phyloP scores from a whole-genome alignment of 2,329 filamentous ascomycete species.

The Calonectria henricotiae region DNA sequence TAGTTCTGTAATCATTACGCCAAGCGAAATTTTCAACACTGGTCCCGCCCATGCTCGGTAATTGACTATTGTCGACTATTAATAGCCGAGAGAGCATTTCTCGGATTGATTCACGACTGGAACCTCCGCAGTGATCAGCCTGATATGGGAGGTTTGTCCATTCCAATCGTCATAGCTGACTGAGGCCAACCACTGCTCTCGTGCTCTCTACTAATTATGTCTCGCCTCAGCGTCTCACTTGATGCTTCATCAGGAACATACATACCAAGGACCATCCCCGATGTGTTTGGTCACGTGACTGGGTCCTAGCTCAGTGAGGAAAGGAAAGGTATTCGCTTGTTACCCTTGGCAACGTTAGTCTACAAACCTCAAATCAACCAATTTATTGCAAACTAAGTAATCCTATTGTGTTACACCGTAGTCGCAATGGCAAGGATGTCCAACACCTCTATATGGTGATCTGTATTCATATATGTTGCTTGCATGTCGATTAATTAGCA shows the following conservation, averaged over 20 bases:
- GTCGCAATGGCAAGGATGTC: conserved; percentile 22
- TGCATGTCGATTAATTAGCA: conserved; percentile 8
- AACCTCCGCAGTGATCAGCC: neutral
- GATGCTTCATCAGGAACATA: neutral
- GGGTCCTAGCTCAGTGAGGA: neutral
- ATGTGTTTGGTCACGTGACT: conserved; percentile 12
- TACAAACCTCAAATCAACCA: neutral
- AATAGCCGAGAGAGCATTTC: conserved; percentile 8
- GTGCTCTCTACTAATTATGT: neutral
- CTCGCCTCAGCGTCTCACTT: neutral
- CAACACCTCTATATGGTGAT: neutral
- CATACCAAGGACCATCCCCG: neutral
- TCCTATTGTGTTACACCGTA: neutral
- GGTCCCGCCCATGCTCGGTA: conserved; percentile 4
- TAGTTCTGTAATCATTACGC: conserved; percentile 5
- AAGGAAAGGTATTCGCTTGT: neutral
- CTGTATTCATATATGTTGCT: neutral
- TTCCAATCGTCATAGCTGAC: neutral
- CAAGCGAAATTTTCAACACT: conserved; percentile 9
- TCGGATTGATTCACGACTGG: conserved; percentile 7
- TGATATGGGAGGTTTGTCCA: neutral
- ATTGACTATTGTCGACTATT: conserved; percentile 12
- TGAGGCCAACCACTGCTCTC: neutral
- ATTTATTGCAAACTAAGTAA: conserved; percentile 6
- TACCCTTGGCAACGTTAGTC: conserved; percentile 28